Percentiles rank a stretch among this genome's conserved stretches.
Evolutionary conservation across 139 green algal species (phyloP).

Genomic region (Micractinium sp.): DNA sequence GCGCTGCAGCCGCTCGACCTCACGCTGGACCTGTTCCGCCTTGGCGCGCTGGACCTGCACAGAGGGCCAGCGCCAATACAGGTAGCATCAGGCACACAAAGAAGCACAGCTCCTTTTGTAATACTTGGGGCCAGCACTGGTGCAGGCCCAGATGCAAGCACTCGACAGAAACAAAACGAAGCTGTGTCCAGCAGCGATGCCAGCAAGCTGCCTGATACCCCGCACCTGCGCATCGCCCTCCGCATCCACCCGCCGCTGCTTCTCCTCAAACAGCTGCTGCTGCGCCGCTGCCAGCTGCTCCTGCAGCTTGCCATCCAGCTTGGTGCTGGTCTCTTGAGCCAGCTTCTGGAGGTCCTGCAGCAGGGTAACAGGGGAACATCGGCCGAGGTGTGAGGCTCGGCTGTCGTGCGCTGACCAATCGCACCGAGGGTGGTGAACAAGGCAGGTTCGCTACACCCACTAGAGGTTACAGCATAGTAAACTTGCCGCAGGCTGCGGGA

Average conservation of each 20-base stretch:
- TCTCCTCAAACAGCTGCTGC: slow-evolving; percentile 21
- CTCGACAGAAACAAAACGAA: background rate
- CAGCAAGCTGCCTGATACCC: background rate
- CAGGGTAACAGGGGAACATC: background rate
- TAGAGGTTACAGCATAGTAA: too few species aligned
- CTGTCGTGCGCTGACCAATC: background rate
- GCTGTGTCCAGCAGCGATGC: background rate
- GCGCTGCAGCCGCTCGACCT: slow-evolving; percentile 33
- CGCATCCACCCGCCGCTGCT: slow-evolving; percentile 8
- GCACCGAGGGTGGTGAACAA: background rate
- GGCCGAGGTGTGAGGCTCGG: background rate
- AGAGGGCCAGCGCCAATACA: background rate
- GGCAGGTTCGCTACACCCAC: too few species aligned
- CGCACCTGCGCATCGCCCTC: slow-evolving; percentile 21
- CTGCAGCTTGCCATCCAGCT: slow-evolving; percentile 32
- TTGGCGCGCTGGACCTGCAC: slow-evolving; percentile 25
- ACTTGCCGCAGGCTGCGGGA: background rate
- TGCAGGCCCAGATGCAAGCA: background rate
- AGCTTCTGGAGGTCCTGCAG: slow-evolving; percentile 29
- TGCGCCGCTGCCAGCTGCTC: slow-evolving; percentile 14
- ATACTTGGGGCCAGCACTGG: background rate
- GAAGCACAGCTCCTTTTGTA: background rate
- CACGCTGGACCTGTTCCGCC: slow-evolving; percentile 26
- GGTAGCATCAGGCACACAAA: background rate
- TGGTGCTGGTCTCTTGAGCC: background rate